Conservation (phyloP, 192 early-diverging fungal genomes). For the Neocallimastix lanati region DNA sequence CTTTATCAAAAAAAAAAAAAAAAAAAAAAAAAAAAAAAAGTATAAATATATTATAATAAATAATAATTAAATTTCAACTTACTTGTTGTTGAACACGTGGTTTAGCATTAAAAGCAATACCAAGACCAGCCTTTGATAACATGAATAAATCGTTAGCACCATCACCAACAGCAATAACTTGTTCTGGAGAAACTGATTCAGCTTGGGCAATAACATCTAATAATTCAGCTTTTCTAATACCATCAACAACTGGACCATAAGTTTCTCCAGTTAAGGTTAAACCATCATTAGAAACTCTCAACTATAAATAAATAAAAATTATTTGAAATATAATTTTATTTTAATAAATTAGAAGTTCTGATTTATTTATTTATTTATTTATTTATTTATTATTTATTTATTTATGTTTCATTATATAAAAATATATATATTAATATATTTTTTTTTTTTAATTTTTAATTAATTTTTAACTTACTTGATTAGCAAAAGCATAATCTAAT, state of each 20-base stretch:
- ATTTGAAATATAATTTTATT: no score
- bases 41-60: background rate
- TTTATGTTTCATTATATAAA: no score
- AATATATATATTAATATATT: no score
- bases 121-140: slow-evolving; percentile 80
- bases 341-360: no score
- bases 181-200: slow-evolving; percentile 64
- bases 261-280: slow-evolving; percentile 69
- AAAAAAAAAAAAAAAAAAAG: no score
- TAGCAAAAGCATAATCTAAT: slow-evolving; percentile 96
- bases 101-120: slow-evolving; percentile 96
- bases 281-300: slow-evolving; percentile 72
- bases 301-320: slow-evolving; percentile 22
- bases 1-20: no score
- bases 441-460: no score
- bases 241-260: slow-evolving; percentile 75
- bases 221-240: slow-evolving; percentile 79
- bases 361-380: no score
- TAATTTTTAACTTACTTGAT: slow-evolving; percentile 46
- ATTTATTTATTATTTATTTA: background rate
- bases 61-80: background rate
- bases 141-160: slow-evolving; percentile 95
- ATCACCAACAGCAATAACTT: slow-evolving; percentile 94
- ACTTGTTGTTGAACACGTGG: slow-evolving; percentile 83
- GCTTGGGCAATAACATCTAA: slow-evolving; percentile 91